phyloP scores from a whole-genome alignment of 495 filamentous ascomycete species.

The Letharia lupina region DNA sequence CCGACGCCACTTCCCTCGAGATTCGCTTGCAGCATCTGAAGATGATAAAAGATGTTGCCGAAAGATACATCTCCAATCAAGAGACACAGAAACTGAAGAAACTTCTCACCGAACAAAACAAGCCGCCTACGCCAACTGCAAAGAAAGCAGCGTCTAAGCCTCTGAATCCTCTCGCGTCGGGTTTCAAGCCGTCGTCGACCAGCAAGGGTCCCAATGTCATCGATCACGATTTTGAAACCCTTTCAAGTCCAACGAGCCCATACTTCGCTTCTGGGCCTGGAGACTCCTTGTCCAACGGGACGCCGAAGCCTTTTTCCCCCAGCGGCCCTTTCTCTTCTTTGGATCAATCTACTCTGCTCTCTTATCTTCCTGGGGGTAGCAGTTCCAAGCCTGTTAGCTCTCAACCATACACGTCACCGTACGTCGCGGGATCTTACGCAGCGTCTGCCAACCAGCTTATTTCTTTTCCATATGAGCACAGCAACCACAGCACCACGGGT shows the following conservation, averaged over 20 bases:
- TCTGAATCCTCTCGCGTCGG: constrained; percentile 10
- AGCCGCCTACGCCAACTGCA: not conserved
- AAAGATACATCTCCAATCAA: constrained; percentile 20
- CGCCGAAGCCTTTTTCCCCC: not conserved
- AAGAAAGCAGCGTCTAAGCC: constrained; percentile 19
- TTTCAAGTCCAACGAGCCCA: constrained; percentile 3
- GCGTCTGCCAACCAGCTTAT: not conserved
- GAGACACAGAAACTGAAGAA: constrained; percentile 8
- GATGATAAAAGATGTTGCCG: constrained; percentile 20
- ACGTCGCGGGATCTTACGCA: constrained; percentile 2
- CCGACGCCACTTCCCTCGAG: constrained; percentile 10
- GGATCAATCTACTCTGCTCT: not conserved
- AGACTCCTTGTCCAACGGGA: constrained; percentile 2
- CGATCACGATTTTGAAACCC: constrained; percentile 7
- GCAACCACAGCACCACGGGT: constrained; percentile 10
- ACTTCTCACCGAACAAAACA: constrained; percentile 5
- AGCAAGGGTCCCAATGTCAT: not conserved
- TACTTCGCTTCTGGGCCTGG: not conserved
- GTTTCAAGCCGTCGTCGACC: constrained; percentile 10
- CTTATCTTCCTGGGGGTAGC: not conserved
- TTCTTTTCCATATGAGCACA: constrained; percentile 8
- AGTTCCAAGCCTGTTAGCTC: constrained; percentile 5
- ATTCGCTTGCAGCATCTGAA: constrained; percentile 19
- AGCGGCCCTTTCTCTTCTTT: not conserved
- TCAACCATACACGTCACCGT: constrained; percentile 11